Evolutionary conservation across 2,329 filamentous ascomycete genomes (phyloP), one percentile per base, ranked within the genome.

Genomic region (Pseudodiploospora longispora): DNA sequence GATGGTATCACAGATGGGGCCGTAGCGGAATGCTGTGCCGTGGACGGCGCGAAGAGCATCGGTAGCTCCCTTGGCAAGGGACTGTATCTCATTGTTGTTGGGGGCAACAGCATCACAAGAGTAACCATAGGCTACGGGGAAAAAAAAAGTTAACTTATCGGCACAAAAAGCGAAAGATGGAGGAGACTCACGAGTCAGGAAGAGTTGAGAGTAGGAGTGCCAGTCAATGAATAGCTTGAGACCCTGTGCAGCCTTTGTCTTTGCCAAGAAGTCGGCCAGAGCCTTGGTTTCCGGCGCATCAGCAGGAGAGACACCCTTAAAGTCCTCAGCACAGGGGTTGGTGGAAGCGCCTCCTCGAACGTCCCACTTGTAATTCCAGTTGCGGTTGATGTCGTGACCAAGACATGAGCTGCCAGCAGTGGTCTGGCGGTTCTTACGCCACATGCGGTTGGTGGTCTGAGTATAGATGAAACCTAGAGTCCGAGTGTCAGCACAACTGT

Each of bases 171-270:
- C 37, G 8, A 10, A 73, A 70, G 31, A 76, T 57, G 3, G 72
- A 70, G 50, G 75, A 65, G 51, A 82, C 73, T 62, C 76, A 82
- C 57, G 77, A 75, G 64, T 69, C 59, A 79, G 72, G 47, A 82
- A 71, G 30, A 77, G 65, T 44, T 83, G 79, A 8, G 71, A 74
- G 61, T 82, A 85, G 0, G 76, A 71, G 62, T 85, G 81, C 56
- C 75, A 78, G 60, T 85, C 81, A 50, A 84, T 75, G 60, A 75
- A 85, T 3, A 82, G 66, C 53, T 76, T 74, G 35, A 83, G 63
- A 1, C 76, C 75, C 48, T 74, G 67, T 3, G 51, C 44, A 6
- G 54, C 48, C 46, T 63, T 61, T 44, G 61, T 57, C 19, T 52
- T 51, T 40, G 58, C 51, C 28, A 65, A 52, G 51, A 60, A 67